Evolutionary conservation across 2,329 filamentous ascomycete genomes (phyloP), one percentile per base, ranked within the genome.

Genomic region (Trichoderma asperellum): DNA sequence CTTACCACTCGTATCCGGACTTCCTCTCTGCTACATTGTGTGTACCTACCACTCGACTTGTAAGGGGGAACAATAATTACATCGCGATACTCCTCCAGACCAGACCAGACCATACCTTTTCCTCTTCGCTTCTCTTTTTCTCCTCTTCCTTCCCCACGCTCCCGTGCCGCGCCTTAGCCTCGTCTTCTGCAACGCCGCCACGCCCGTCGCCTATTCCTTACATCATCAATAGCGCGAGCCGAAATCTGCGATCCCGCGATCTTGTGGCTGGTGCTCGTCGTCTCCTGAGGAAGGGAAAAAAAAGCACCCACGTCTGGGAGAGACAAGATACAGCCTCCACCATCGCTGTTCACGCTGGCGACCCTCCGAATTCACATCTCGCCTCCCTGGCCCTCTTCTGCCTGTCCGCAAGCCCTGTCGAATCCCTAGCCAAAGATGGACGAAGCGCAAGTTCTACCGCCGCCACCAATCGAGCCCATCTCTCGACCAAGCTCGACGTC

Each of bases 401-500:
- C 65, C 34, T 60, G 55, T 49, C 66, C 24, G 40, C 55, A n/a
- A 64, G 29, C 63, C 52, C 73, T 60, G 60, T 76, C 77, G 73
- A 56, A 34, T 40, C 32, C 37, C 16, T 64, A 70, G 35, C 43
- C 37, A 70, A 49, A n/a, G 32, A 86, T 86, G 83, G 85, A 86
- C 74, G 84, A 86, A 68, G 72, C 78, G 37, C 81, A 82, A 66
- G 73, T 79, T 59, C 75, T 83, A 56, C 76, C 81, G 52, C 75
- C 80, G 47, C 78, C 81, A 43, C 76, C 78, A 11, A 75, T 82
- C 53, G 85, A 88, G 71, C 79, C 83, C 21, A 82, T 85, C 70
- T 85, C 85, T 35, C 81, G 83, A 72, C 83, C 83, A 27, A 83
- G 81, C 73, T 85, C 85, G 37, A 82, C 83, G 2, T 84, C 85